These are phyloP conservation scores for Fusarium sp. DNA, from an alignment of 2,329 filamentous ascomycete genomes.

Conservation along the genomic window DNA sequence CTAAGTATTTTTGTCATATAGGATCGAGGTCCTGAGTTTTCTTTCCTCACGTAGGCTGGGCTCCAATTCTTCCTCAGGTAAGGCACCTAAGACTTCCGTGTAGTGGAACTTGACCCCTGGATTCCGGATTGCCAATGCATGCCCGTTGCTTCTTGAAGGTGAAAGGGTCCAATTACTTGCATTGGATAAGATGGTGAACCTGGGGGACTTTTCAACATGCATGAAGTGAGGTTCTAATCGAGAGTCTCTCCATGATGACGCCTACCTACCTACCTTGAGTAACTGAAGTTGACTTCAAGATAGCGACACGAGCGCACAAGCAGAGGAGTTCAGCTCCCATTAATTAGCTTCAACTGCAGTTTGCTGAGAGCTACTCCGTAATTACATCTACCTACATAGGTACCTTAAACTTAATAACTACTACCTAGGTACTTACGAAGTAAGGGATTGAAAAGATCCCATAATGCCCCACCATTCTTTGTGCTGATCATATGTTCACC, in stretches of 20 bases:
- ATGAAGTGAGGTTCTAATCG: not conserved
- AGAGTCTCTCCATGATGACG: not conserved
- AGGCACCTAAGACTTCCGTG: conserved; percentile 20
- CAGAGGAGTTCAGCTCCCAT: not conserved
- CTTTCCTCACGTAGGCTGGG: not conserved
- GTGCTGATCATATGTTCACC: conserved; percentile 6
- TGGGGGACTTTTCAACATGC: conserved; percentile 8
- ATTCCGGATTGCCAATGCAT: conserved; percentile 13
- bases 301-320: not conserved
- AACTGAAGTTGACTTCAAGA: not conserved
- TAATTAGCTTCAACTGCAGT: conserved; percentile 6
- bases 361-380: not conserved
- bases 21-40: not conserved
- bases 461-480: conserved; percentile 7
- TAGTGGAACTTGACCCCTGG: conserved; percentile 16
- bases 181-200: conserved; percentile 2
- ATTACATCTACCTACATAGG: not conserved
- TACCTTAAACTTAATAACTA: not conserved
- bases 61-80: conserved; percentile 30
- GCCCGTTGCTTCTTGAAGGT: not conserved
- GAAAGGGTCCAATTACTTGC: conserved; percentile 17
- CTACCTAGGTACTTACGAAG: too few relatives aligned
- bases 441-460: not conserved
- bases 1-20: not conserved
- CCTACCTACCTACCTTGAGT: not conserved